Percentiles rank a stretch among this genome's conserved stretches.
phyloP scores from a whole-genome alignment of 2,329 filamentous ascomycete species.

The Periconia sp. region DNA sequence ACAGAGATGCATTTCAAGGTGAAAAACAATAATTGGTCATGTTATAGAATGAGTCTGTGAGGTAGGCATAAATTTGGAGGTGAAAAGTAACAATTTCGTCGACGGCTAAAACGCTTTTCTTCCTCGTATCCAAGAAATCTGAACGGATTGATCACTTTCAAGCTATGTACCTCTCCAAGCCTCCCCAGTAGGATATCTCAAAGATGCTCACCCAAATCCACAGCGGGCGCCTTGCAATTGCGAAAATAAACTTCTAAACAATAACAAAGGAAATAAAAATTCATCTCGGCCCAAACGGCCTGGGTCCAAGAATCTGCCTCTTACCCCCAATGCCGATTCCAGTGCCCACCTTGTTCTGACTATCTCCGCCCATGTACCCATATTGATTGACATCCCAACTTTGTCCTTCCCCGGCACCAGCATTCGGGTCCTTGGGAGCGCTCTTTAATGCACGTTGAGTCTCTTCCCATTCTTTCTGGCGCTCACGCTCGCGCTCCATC shows the following conservation, averaged over 20 bases:
- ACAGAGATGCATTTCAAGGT: no score
- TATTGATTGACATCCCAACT: conserved; percentile 78
- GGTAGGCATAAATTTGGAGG: no score
- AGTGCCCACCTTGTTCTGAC: conserved; percentile 68
- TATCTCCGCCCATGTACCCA: conserved; percentile 74
- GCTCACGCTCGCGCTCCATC: conserved; percentile 77
- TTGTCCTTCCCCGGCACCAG: conserved; percentile 68
- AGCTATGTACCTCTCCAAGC: no score
- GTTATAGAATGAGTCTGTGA: no score
- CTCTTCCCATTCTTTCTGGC: conserved; percentile 80
- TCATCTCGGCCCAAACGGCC: conserved; percentile 55
- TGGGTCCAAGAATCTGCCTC: conserved; percentile 77
- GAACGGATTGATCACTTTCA: no score
- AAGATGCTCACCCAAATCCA: background rate
- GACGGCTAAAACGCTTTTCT: no score
- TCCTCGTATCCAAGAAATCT: no score
- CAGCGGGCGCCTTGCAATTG: no score
- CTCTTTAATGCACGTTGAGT: conserved; percentile 66
- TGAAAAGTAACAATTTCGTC: no score
- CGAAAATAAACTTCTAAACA: background rate
- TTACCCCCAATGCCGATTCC: conserved; percentile 64
- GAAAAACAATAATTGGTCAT: no score
- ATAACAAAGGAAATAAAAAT: background rate
- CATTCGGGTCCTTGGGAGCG: conserved; percentile 55
- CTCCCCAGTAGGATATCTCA: background rate